A percentile compares a stretch with the other conserved stretches of the same genome.
These are phyloP conservation scores for Volvox africanus DNA, from an alignment of 139 green algal genomes.

Conservation along the genomic window DNA sequence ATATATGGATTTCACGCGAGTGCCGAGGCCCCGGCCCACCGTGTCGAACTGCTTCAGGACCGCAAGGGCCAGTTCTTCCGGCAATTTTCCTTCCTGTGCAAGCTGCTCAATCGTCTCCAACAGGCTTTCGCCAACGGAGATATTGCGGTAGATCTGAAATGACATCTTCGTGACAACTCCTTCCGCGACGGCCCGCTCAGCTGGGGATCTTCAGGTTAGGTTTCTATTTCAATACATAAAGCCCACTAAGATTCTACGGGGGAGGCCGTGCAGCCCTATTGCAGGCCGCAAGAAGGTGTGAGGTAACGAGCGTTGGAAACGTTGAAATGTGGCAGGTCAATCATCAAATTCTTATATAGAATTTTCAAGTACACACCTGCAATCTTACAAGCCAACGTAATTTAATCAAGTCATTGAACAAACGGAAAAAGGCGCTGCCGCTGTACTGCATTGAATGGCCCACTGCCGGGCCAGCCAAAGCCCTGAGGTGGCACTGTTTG, in stretches of 20 bases:
- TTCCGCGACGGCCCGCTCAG: not conserved
- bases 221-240: not conserved
- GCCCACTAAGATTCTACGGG: not conserved
- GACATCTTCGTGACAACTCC: constrained; percentile 7
- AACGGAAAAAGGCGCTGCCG: too few species aligned
- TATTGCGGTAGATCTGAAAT: constrained; percentile 62
- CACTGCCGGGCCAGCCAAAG: too few species aligned
- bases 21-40: constrained; percentile 20
- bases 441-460: too few species aligned
- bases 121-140: constrained; percentile 49
- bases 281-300: not conserved
- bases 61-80: constrained; percentile 56
- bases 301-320: not conserved
- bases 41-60: constrained; percentile 66
- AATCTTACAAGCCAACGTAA: not conserved
- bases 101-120: constrained; percentile 63
- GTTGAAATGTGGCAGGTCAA: not conserved
- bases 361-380: not conserved
- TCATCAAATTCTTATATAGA: not conserved
- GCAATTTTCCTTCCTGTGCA: constrained; percentile 58
- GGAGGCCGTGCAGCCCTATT: not conserved
- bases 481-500: too few species aligned
- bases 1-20: too few species aligned
- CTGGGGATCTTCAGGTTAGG: not conserved
- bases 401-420: too few species aligned